Conservation (phyloP, 768 basidiomycete genomes). For the Boletus rubroflammeus region DNA sequence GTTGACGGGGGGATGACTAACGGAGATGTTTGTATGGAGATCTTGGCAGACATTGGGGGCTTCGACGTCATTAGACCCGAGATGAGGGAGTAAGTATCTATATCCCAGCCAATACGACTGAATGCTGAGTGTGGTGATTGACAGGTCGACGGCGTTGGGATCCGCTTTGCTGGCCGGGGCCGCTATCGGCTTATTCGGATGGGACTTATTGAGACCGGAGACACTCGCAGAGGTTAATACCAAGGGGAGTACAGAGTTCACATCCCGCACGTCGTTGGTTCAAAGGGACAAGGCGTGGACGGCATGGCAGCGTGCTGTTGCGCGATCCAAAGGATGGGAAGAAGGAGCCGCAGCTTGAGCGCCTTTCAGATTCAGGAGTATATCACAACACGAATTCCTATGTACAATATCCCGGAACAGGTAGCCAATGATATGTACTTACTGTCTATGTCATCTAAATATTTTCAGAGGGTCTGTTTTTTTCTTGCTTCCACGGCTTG, state of each 20-base stretch:
- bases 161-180: constrained; percentile 91
- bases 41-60: constrained; percentile 87
- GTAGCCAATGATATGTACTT: neutral
- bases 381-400: neutral
- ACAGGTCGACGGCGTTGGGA: constrained; percentile 92
- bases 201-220: constrained; percentile 83
- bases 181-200: constrained; percentile 84
- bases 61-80: constrained; percentile 89
- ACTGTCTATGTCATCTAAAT: constrained; percentile 41
- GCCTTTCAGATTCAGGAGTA: neutral
- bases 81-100: constrained; percentile 83
- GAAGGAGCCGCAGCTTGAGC: constrained; percentile 39
- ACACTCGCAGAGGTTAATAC: constrained; percentile 86
- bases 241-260: constrained; percentile 70
- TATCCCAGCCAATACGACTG: neutral
- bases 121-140: neutral
- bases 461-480: constrained; percentile 82
- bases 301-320: constrained; percentile 87
- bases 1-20: constrained; percentile 99
- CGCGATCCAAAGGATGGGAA: constrained; percentile 81
- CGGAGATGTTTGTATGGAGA: constrained; percentile 81
- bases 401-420: neutral
- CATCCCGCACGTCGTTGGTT: constrained; percentile 47
- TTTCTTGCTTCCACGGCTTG: constrained; percentile 47
- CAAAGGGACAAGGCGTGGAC: constrained; percentile 64